Percentiles rank a stretch among this genome's conserved stretches.
Conservation (phyloP, 179 eudicot genomes). For the Corrigiola litoralis region DNA sequence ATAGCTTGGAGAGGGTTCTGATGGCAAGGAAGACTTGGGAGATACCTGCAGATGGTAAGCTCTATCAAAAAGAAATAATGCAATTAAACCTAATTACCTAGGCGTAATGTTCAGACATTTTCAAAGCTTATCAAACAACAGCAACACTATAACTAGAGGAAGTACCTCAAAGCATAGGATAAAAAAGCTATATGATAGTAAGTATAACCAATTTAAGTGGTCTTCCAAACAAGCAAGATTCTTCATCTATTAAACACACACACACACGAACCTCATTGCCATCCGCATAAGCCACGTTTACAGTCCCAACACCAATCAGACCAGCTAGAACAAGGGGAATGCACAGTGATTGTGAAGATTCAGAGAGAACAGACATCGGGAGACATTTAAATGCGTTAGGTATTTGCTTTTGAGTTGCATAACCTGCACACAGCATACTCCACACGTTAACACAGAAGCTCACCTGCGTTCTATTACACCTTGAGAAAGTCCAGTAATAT, state of each 20-base stretch:
- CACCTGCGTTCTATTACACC: neutral
- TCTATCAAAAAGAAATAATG: conserved; percentile 9
- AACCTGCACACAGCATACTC: conserved; percentile 21
- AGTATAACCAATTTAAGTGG: neutral
- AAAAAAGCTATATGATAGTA: neutral
- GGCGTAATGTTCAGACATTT: neutral
- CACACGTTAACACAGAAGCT: neutral
- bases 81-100: neutral
- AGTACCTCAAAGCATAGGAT: too few relatives aligned
- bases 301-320: conserved; percentile 57
- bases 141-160: too few relatives aligned
- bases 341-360: conserved; percentile 23
- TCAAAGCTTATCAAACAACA: too few relatives aligned
- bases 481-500: neutral
- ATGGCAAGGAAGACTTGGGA: conserved; percentile 41
- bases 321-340: conserved; percentile 55
- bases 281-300: conserved; percentile 69
- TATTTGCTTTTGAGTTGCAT: conserved; percentile 18
- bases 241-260: neutral
- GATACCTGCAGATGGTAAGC: conserved; percentile 35
- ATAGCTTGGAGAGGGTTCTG: conserved; percentile 47
- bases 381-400: conserved; percentile 26
- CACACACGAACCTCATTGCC: conserved; percentile 54
- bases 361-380: conserved; percentile 12
- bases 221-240: neutral